A percentile compares a stretch with the other conserved stretches of the same genome.
These are phyloP conservation scores for Tritrichomonas foetus DNA, from an alignment of 208 protist species.

Conservation along the genomic window DNA sequence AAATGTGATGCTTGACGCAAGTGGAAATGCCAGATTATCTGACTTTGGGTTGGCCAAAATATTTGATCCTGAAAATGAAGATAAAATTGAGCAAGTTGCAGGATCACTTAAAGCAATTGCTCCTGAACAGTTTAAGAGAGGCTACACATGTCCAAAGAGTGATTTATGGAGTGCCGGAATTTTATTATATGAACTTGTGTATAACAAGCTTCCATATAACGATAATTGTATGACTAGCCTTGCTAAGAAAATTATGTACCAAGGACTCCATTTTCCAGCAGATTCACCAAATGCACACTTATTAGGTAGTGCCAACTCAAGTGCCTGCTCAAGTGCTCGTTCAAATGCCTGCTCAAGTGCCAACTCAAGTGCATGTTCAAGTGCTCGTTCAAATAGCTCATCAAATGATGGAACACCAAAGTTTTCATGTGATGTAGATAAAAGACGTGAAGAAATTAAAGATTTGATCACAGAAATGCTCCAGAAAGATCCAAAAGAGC, in stretches of 20 bases:
- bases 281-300: too few relatives aligned
- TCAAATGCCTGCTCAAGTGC: too few relatives aligned
- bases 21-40: conserved; percentile 73
- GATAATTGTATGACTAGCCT: conserved; percentile 85
- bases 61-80: conserved; percentile 67
- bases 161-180: conserved; percentile 94
- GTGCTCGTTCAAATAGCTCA: too few relatives aligned
- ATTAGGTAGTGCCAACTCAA: too few relatives aligned
- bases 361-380: too few relatives aligned
- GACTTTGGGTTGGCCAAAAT: conserved; percentile 96
- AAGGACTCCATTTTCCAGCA: background rate
- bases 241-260: conserved; percentile 76
- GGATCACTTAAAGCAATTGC: conserved; percentile 83
- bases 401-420: too few relatives aligned
- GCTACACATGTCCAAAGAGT: conserved; percentile 49
- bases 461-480: background rate
- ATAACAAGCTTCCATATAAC: conserved; percentile 61
- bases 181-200: background rate
- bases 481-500: background rate
- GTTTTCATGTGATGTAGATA: too few relatives aligned
- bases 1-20: conserved; percentile 82
- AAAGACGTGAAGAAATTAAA: too few relatives aligned
- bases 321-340: too few relatives aligned
- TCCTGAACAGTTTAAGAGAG: conserved; percentile 72
- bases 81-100: conserved; percentile 80